Base-by-base conservation (phyloP, 768 basidiomycete species). In the Kwoniella newhampshirensis region DNA sequence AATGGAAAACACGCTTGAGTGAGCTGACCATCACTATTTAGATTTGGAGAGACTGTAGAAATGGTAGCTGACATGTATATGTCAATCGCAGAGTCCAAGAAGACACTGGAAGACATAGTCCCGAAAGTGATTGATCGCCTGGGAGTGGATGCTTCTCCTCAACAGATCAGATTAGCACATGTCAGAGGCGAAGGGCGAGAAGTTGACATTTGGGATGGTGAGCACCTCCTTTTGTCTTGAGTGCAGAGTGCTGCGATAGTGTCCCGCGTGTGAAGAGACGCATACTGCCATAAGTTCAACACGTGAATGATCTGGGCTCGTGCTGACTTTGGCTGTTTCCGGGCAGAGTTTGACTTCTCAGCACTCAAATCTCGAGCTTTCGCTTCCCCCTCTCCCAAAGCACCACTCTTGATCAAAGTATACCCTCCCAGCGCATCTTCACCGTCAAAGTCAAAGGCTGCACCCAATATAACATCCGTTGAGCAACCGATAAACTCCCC, bases 131-230 rank as follows among this genome's bases (percentile, higher is more conserved):
- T 58, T 35, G 26, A 45, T 13, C 35, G 39, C 28, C 32, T 58
- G 35, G 56, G n/a, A n/a, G 21, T 51, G 25, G 48, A 49, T 12
- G 46, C 18, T 15, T 20, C 25, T 27, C 20, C 49, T 21, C 37
- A 50, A 17, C 51, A 60, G 28, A 17, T 64, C 39, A 54, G 62
- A 13, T 17, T 67, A 28, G 51, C 60, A 3, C 66, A 67, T 44
- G 53, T 67, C 12, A 35, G 66, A 35, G 53, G 51, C 1, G 45
- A 48, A n/a, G 66, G 60, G 4, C 36, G 57, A 27, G 62, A 64
- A 35, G 62, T 62, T 1, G 59, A 61, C 26, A 59, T 67, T 27
- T 59, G 53, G 37, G 66, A 67, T 55, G 51, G 66, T 67, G 40
- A 49, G 66, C 54, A 4, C 21, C 8, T 5, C 42, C n/a, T 30